Base-by-base conservation (phyloP, 139 green algal genomes). In the Chlamydomonas sphaeroides region DNA sequence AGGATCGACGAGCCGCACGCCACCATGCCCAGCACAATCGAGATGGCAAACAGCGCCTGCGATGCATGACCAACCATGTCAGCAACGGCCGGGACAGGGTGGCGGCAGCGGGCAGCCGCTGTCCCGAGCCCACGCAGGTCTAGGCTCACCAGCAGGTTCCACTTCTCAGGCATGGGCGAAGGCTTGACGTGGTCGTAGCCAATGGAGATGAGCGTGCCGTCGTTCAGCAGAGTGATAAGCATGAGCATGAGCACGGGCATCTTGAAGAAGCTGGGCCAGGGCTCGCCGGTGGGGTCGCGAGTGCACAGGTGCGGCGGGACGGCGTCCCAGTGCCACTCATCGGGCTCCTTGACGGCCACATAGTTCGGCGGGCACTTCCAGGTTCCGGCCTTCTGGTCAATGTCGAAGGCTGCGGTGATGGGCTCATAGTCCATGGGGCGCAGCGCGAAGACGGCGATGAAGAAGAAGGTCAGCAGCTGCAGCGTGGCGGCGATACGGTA, bases 171-270 rank as follows among this genome's bases (percentile, higher is more conserved):
- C 63, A 89, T 85, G 65, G 92, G 68, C 25, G 90, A 94, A 45
- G 94, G 89, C 38, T 89, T 88, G 25, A 97, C 94, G 68, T 94
- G 79, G 87, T 98, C 94, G 85, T 98, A 98, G 63, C 90, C 94
- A 38, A 98, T 90, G 25, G 92, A 94, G 89, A 97, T 97, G 59
- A 97, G 89, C 14, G 92, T 95, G 79, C 94, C 94, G 83, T 98
- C 94, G 85, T 98, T 98, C n/a, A 98, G 92, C 72, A 97, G 61
- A 48, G 94, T 98, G 93, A 98, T 98, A 53, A 97, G 89, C 74
- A 98, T 94, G 26, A 98, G 91, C 87, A 95, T 91, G 39, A 97
- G 88, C 68, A 98, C 94, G 30, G 94, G 94, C 70, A 98, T 91
- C 80, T 92, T 87, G 86, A 97, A 98, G 88, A 94, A 97, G 59